These are phyloP conservation scores for Neolentinus lepideus DNA, from an alignment of 1,284 basidiomycete genomes.

Conservation along the genomic window DNA sequence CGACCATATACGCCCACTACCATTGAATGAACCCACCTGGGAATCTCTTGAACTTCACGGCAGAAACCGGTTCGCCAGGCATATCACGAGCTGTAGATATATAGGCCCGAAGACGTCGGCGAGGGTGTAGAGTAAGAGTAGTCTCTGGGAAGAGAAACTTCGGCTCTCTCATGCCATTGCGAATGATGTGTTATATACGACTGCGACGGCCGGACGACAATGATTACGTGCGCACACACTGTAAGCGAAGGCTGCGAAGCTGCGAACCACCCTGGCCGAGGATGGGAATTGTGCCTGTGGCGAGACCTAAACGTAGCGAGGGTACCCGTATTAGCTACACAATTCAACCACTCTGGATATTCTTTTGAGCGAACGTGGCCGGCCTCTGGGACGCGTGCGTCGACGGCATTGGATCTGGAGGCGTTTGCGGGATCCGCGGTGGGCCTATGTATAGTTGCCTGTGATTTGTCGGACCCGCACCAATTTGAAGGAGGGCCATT, in stretches of 20 bases:
- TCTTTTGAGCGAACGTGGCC: neutral
- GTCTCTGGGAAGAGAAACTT: neutral
- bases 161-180: neutral
- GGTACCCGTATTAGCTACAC: neutral
- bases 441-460: neutral
- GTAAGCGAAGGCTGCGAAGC: neutral
- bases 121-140: neutral
- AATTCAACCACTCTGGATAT: neutral
- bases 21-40: neutral
- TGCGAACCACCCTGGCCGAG: neutral
- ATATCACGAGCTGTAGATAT: neutral
- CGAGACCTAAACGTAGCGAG: neutral
- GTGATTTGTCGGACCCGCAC: neutral
- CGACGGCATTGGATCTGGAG: neutral
- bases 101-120: neutral
- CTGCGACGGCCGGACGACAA: neutral
- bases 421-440: neutral
- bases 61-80: conserved; percentile 1
- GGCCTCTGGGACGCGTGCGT: neutral
- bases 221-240: neutral
- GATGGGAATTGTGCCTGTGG: neutral
- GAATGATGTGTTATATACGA: neutral
- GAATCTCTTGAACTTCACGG: neutral
- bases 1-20: neutral
- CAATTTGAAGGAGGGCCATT: neutral